phyloP scores from a whole-genome alignment of 805 yeast genomes.

The Ogataea salicorniae region DNA sequence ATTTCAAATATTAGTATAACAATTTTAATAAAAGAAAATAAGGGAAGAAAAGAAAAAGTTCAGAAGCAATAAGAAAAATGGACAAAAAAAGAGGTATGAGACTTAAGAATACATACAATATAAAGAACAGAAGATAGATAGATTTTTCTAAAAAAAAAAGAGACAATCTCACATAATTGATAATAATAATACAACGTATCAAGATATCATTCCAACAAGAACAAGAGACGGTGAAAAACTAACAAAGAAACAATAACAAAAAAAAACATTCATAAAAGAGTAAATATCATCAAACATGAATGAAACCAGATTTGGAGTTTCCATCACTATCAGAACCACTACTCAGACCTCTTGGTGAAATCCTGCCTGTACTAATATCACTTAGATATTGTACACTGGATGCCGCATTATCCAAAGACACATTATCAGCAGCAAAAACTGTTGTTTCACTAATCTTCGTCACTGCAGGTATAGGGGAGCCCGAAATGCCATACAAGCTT shows the following conservation, averaged over 20 bases:
- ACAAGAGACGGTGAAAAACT: neutral
- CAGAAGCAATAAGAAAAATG: no score
- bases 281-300: neutral
- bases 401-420: slow-evolving; percentile 7
- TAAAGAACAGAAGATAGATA: no score
- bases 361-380: slow-evolving; percentile 17
- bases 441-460: slow-evolving; percentile 14
- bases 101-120: no score
- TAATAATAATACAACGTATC: no score
- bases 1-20: no score
- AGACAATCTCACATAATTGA: no score
- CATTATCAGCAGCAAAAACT: slow-evolving; percentile 17
- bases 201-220: neutral
- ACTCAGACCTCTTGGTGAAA: slow-evolving; percentile 4
- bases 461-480: slow-evolving; percentile 14
- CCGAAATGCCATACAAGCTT: slow-evolving; percentile 4
- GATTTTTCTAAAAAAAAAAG: no score
- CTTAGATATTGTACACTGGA: slow-evolving; percentile 19
- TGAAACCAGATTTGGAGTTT: neutral
- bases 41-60: no score
- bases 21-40: no score
- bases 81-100: no score
- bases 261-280: neutral
- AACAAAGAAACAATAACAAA: neutral
- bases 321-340: slow-evolving; percentile 1